Base-by-base conservation (phyloP, 2,329 filamentous ascomycete species). In the Exophiala sp. region DNA sequence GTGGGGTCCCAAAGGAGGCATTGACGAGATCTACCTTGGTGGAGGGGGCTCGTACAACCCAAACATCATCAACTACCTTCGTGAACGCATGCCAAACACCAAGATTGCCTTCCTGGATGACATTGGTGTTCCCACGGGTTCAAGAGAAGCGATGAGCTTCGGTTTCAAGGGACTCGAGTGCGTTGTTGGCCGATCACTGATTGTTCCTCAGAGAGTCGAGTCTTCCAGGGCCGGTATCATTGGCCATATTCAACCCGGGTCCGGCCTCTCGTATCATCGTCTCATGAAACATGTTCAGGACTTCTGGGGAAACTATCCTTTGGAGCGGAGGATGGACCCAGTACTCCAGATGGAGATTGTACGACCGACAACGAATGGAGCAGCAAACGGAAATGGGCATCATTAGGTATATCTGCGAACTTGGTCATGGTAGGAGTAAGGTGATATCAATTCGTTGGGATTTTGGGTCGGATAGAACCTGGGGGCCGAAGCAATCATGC, bases 1-100 rank as follows among this genome's bases (percentile, higher is more conserved):
- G 24, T 80, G 80, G 55, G 73, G 75, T 33, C 74, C 77, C 5
- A 54, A 56, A n/a, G 50, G 57, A 9, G 54, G 55, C 3, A 56
- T 66, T 40, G 57, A 61, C 33, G 65, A 65, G 55, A 63, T 66
- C 21, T 66, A 60, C 50, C 62, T 66, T 36, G 56, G 64, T 46
- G 64, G 65, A 14, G 64, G 63, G 35, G 65, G 65, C 5, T 58
- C 64, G 10, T 62, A 62, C 47, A 65, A 66, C 55, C 64, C 60
- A 2, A 66, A 63, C 54, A 66, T 66, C 57, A 61, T 64, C 54
- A 54, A 60, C 47, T 63, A 63, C 43, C 61, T 64, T 6, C 38
- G 47, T 16, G 14, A 57, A 18, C 44, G 47, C 34, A 51, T 58
- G 47, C 56, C 56, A 2, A 43, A 40, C 39, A 59, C 52, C n/a